These are phyloP conservation scores for Nematodospora anomalae DNA, from an alignment of 1,139 yeast species.

Conservation along the genomic window DNA sequence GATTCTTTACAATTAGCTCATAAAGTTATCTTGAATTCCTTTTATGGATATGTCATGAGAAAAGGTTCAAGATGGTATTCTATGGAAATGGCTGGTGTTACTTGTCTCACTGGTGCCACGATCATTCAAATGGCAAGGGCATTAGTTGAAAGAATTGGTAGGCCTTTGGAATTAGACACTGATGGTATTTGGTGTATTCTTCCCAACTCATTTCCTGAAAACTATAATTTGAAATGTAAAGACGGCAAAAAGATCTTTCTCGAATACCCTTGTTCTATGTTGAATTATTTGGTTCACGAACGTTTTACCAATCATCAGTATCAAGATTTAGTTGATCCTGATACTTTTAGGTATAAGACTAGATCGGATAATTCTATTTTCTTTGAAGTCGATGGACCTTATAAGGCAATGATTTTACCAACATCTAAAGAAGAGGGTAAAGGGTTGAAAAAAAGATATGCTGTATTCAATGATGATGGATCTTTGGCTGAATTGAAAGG, in stretches of 20 bases:
- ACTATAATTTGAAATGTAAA: conserved; percentile 65
- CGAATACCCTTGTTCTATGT: conserved; percentile 96
- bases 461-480: conserved; percentile 95
- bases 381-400: conserved; percentile 98
- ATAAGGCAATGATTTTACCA: conserved; percentile 95
- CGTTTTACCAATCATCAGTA: conserved; percentile 92
- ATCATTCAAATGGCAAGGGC: conserved; percentile 96
- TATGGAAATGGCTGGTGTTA: conserved; percentile 99
- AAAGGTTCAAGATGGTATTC: conserved; percentile 99
- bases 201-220: conserved; percentile 92
- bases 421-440: conserved; percentile 98
- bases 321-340: conserved; percentile 78
- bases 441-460: conserved; percentile 93
- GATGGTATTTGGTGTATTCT: conserved; percentile 99
- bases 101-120: conserved; percentile 96
- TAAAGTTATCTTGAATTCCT: conserved; percentile 93
- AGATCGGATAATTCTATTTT: conserved; percentile 91
- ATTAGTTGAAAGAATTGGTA: conserved; percentile 89
- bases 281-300: conserved; percentile 89
- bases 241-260: conserved; percentile 77
- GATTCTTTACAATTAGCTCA: conserved; percentile 97
- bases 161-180: conserved; percentile 95
- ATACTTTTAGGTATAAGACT: conserved; percentile 66
- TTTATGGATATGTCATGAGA: conserved; percentile 98
- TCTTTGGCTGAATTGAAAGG: conserved; percentile 94